Evolutionary conservation across 495 filamentous ascomycete genomes (phyloP).

Genomic region (Polyplosphaeria fusca): DNA sequence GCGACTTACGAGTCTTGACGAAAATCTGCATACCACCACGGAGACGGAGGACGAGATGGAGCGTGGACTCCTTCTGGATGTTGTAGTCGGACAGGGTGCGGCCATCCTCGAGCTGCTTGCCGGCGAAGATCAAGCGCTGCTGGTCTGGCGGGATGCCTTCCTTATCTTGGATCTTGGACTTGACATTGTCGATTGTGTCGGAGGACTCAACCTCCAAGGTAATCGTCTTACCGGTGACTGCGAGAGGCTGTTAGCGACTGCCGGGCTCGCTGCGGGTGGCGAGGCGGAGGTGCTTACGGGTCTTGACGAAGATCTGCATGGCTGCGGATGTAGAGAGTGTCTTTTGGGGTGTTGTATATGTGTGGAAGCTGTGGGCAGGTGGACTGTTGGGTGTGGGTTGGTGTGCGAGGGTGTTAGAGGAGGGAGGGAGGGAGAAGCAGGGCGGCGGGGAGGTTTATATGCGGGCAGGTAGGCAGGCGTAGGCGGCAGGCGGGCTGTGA

Average conservation of each 20-base stretch:
- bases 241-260: conserved; percentile 30
- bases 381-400: conserved; percentile 14
- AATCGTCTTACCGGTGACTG: conserved; percentile 97
- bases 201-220: conserved; percentile 98
- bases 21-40: conserved; percentile 99
- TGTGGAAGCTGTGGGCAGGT: conserved; percentile 7
- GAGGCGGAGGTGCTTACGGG: conserved; percentile 60
- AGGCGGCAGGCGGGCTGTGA: conserved; percentile 28
- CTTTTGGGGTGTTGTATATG: background rate
- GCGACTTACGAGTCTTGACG: conserved; percentile 56
- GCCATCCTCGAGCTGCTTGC: conserved; percentile 96
- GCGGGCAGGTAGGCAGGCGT: conserved; percentile 13
- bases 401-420: conserved; percentile 14
- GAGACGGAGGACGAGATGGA: conserved; percentile 93
- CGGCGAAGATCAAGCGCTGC: conserved; percentile 97
- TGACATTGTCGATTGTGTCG: conserved; percentile 98
- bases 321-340: conserved; percentile 30
- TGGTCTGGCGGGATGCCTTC: conserved; percentile 98
- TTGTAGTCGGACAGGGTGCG: conserved; percentile 97
- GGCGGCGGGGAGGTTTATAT: conserved; percentile 18
- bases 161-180: conserved; percentile 99
- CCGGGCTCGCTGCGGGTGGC: conserved; percentile 21
- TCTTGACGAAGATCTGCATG: conserved; percentile 99
- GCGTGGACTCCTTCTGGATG: conserved; percentile 96
- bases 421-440: conserved; percentile 8